A percentile compares a stretch with the other conserved stretches of the same genome.
Conservation (phyloP, 768 basidiomycete genomes). For the Crucibulum laeve region DNA sequence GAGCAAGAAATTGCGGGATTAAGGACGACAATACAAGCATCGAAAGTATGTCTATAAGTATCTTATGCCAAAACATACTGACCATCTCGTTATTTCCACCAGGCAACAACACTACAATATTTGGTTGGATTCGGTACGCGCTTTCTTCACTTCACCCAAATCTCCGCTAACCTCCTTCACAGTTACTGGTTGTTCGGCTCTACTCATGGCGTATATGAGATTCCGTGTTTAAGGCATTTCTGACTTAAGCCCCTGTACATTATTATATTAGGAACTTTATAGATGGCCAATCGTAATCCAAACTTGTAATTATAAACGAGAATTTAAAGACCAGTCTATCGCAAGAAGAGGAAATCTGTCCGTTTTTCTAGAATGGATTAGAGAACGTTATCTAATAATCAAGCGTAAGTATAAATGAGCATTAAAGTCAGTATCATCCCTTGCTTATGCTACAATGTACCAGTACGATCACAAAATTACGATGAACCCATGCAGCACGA, state of each 20-base stretch:
- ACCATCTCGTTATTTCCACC: conserved; percentile 1
- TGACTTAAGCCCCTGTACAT: conserved; percentile 8
- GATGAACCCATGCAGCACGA: no score
- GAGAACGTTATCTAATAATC: no score
- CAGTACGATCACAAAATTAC: no score
- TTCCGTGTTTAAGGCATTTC: conserved; percentile 49
- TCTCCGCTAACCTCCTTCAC: conserved; percentile 7
- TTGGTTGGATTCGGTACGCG: conserved; percentile 80
- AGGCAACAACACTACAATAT: conserved; percentile 86
- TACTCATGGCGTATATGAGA: conserved; percentile 84
- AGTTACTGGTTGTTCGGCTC: conserved; percentile 85
- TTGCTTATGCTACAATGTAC: no score
- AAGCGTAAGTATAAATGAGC: no score
- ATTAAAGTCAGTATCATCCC: no score
- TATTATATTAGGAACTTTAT: no score
- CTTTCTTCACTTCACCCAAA: not conserved
- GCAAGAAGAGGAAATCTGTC: no score
- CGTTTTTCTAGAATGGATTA: no score
- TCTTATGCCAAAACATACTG: not conserved
- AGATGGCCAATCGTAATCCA: no score
- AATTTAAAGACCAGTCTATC: no score
- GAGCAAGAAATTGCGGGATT: conserved; percentile 92
- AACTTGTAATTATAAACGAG: no score
- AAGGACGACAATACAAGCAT: conserved; percentile 78
- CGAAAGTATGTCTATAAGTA: conserved; percentile 50